Conservation (phyloP, 2,329 filamentous ascomycete species). For the Epichloe hybrida region DNA sequence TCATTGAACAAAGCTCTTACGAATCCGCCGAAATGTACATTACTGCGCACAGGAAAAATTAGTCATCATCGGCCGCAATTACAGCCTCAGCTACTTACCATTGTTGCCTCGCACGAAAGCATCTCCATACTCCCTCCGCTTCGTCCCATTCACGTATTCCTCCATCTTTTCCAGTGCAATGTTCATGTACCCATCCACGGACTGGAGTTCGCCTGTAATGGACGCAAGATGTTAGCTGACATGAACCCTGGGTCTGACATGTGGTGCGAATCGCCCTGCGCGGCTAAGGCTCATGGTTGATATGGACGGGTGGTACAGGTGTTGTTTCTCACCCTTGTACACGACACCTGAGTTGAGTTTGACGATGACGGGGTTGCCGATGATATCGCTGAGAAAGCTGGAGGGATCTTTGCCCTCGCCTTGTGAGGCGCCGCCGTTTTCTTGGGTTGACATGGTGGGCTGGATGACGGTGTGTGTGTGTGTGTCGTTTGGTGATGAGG, state of each 20-base stretch:
- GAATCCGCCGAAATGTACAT: slow-evolving; percentile 59
- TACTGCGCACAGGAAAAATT: slow-evolving; percentile 26
- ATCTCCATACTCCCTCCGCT: slow-evolving; percentile 78
- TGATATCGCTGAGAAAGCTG: slow-evolving; percentile 85
- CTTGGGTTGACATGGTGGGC: slow-evolving; percentile 25
- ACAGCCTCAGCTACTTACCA: slow-evolving; percentile 38
- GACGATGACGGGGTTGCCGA: slow-evolving; percentile 84
- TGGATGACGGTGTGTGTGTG: not conserved
- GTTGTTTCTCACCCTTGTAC: slow-evolving; percentile 62
- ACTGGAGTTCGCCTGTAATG: slow-evolving; percentile 74
- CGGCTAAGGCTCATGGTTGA: too few species aligned
- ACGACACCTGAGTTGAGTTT: slow-evolving; percentile 98
- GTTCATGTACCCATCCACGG: slow-evolving; percentile 99
- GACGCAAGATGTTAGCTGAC: not conserved
- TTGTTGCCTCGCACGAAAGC: slow-evolving; percentile 95
- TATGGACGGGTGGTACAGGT: not conserved
- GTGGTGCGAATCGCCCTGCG: not conserved
- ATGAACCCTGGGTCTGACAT: not conserved
- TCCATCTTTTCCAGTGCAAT: slow-evolving; percentile 93
- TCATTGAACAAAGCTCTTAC: slow-evolving; percentile 13
- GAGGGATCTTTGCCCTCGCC: slow-evolving; percentile 82
- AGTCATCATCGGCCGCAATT: not conserved
- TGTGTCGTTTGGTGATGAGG: not conserved
- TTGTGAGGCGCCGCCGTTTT: slow-evolving; percentile 53
- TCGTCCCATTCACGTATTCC: slow-evolving; percentile 76